Base-by-base conservation (phyloP, 805 yeast genomes). In the Hemisphaericaspora nanyangensis region DNA sequence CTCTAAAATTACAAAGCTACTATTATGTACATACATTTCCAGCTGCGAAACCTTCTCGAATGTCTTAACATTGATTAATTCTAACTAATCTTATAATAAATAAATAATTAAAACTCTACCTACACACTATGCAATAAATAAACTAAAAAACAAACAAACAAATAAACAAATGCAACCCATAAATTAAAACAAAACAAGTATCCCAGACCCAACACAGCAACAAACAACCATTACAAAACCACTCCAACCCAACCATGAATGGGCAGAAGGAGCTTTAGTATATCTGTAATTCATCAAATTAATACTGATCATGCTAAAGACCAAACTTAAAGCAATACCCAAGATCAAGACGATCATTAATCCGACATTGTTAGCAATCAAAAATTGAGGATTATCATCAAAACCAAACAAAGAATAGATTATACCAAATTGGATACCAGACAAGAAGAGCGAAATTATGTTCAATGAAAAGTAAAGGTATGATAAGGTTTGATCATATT, bases 391-490 rank as follows among this genome's bases (percentile, higher is more conserved):
- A 24, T 50, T 51, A 6, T 46, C 49, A 15, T 54, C 50, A 17
- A 55, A 45, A 24, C 54, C 49, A 13, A 51, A 30, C 15, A 68
- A 51, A 13, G 64, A 56, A 43, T 59, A 63, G 8, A 67, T 53
- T 25, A 68, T 64, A 5, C 73, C 74, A 18, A 65, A 48, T 39
- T 63, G 68, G 15, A 68, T 56, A 7, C 71, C 69, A 5, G 68
- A 56, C 17, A 67, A 56, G 45, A 68, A 65, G 4, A 61, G 46
- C 20, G 68, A 54, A n/a, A 60, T 50, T 31, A 63, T 51, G 39
- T 57, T 56, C 32, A 65, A 60, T 18, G 63, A 51, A 44, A 66
- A 61, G 51, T 65, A 65, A 27, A 65, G 52, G 39, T 56, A 58
- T 7, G 72, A 53, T 15, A 68, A 47, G 2, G 63, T 57, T 37